Conservation (phyloP, 305 asterid genomes). For the Fraxinus latifolia region DNA sequence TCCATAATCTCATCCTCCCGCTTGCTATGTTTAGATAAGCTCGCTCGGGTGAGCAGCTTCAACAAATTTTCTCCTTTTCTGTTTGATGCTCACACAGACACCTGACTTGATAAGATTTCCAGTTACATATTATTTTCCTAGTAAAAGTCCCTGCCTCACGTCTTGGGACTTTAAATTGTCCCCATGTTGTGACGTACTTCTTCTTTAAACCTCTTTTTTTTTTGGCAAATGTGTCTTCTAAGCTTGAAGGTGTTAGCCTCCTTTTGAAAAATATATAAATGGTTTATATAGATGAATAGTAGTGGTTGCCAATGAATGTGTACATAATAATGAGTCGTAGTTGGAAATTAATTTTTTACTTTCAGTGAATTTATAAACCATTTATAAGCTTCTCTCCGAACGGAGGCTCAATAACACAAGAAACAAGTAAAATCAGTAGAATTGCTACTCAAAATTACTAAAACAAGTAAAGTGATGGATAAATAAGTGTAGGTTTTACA, state of each 20-base stretch:
- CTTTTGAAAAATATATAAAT: not conserved
- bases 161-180: not conserved
- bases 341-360: not conserved
- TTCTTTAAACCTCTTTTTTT: not conserved
- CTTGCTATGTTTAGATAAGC: not conserved
- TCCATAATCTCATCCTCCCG: not conserved
- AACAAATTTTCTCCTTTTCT: not conserved
- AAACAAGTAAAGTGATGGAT: not conserved
- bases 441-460: not conserved
- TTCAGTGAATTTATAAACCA: not conserved
- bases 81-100: not conserved
- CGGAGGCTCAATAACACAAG: not conserved
- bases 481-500: not conserved
- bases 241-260: not conserved
- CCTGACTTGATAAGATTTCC: not conserved
- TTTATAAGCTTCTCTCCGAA: not conserved
- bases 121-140: not conserved
- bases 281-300: not conserved
- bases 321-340: not conserved
- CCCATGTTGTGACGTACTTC: not conserved
- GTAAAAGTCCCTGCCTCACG: not conserved
- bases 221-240: not conserved
- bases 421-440: not conserved
- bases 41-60: not conserved
- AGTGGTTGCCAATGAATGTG: not conserved